These are phyloP conservation scores for Solanum paucissectum DNA, from an alignment of 257 asterid genomes.

Conservation along the genomic window DNA sequence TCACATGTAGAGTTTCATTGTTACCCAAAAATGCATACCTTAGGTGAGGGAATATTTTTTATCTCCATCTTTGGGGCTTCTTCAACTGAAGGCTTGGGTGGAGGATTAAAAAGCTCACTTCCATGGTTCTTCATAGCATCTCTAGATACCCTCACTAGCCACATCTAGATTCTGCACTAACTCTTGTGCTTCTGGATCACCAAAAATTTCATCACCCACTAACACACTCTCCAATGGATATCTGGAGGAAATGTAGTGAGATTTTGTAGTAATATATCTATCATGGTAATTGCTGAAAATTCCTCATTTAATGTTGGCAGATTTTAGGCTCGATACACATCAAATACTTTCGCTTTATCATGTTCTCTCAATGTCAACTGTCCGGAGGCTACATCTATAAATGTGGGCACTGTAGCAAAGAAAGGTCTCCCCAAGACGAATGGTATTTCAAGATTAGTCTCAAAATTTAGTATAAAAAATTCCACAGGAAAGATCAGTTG, in stretches of 20 bases:
- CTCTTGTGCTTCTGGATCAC: neutral
- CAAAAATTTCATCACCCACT: too few species aligned
- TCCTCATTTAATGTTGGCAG: neutral
- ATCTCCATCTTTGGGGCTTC: neutral
- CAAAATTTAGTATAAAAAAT: too few species aligned
- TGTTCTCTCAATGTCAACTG: neutral
- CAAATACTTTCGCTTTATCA: neutral
- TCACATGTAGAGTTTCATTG: too few species aligned
- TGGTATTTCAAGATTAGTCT: too few species aligned
- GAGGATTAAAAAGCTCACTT: neutral
- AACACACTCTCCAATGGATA: too few species aligned
- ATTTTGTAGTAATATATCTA: too few species aligned
- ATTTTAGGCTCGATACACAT: neutral
- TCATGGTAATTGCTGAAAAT: neutral
- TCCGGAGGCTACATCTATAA: neutral
- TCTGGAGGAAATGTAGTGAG: neutral
- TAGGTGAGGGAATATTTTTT: neutral
- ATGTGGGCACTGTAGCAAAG: neutral
- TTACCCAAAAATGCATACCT: neutral
- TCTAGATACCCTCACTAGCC: too few species aligned
- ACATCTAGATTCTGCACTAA: neutral
- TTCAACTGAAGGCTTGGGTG: neutral
- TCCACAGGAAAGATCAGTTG: too few species aligned
- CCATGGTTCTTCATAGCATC: neutral
- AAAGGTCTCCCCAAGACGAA: neutral